phyloP scores from a whole-genome alignment of 768 basidiomycete species.

The Agaricus blazei region DNA sequence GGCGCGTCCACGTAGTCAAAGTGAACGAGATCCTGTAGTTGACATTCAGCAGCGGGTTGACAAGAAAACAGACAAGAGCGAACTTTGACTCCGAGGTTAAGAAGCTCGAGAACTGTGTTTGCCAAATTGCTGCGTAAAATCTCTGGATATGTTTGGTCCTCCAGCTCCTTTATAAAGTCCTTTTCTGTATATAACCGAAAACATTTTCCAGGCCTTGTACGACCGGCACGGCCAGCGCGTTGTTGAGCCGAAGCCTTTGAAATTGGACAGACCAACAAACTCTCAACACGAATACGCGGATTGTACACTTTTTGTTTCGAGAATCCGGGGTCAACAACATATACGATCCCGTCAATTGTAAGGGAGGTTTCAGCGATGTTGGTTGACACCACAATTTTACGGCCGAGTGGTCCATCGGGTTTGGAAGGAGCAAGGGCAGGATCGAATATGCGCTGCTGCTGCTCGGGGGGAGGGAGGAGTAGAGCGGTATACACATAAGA shows the following conservation, averaged over 20 bases:
- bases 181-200: conserved; percentile 96
- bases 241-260: conserved; percentile 97
- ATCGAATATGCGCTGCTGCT: conserved; percentile 97
- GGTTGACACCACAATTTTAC: conserved; percentile 93
- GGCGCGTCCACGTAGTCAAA: conserved; percentile 93
- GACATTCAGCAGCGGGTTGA: neutral
- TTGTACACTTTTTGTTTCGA: conserved; percentile 99
- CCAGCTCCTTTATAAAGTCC: conserved; percentile 92
- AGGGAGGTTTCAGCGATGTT: conserved; percentile 98
- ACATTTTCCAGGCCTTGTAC: conserved; percentile 95
- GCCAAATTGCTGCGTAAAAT: conserved; percentile 91
- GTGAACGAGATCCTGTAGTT: conserved; percentile 65
- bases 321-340: conserved; percentile 96
- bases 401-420: conserved; percentile 71
- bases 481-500: conserved; percentile 85
- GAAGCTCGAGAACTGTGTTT: conserved; percentile 88
- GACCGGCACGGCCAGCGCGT: conserved; percentile 91
- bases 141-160: conserved; percentile 97
- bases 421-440: conserved; percentile 62
- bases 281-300: conserved; percentile 93
- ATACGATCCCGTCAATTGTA: conserved; percentile 99
- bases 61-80: neutral
- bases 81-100: conserved; percentile 90
- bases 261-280: conserved; percentile 88
- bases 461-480: conserved; percentile 93